phyloP scores from a whole-genome alignment of 352 stramenopile genomes.

The Pythium phragmitis region DNA sequence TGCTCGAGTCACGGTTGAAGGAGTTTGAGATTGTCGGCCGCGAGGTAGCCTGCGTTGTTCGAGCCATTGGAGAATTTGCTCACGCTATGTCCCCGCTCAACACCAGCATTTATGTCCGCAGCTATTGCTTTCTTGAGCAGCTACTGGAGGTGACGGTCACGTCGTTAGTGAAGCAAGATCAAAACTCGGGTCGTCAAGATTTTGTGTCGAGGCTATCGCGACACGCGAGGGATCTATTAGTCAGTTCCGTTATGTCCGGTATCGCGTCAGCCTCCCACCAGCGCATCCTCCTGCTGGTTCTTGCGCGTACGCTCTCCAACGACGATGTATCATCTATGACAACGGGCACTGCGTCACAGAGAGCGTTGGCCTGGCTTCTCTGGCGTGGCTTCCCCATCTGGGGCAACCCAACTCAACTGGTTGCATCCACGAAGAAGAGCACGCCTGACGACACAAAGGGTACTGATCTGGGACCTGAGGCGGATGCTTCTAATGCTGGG shows the following conservation, averaged over 20 bases:
- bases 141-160: slow-evolving; percentile 7
- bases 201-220: background rate
- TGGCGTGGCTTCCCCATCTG: background rate
- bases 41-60: background rate
- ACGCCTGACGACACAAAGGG: background rate
- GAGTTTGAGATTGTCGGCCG: background rate
- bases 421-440: background rate
- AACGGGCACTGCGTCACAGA: background rate
- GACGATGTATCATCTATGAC: background rate
- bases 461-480: no score
- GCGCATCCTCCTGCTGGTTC: background rate
- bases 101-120: background rate
- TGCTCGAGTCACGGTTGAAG: background rate
- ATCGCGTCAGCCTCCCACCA: slow-evolving; percentile 5
- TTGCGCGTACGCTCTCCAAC: background rate
- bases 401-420: background rate
- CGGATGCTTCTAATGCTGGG: no score
- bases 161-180: background rate
- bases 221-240: background rate
- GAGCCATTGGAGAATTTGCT: background rate
- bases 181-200: background rate
- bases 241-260: slow-evolving; percentile 1
- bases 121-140: slow-evolving; percentile 20
- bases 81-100: background rate
- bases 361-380: background rate